A percentile compares a stretch with the other conserved stretches of the same genome.
Evolutionary conservation across 495 filamentous ascomycete species (phyloP).

Genomic region (Hypoxylon intermedium): DNA sequence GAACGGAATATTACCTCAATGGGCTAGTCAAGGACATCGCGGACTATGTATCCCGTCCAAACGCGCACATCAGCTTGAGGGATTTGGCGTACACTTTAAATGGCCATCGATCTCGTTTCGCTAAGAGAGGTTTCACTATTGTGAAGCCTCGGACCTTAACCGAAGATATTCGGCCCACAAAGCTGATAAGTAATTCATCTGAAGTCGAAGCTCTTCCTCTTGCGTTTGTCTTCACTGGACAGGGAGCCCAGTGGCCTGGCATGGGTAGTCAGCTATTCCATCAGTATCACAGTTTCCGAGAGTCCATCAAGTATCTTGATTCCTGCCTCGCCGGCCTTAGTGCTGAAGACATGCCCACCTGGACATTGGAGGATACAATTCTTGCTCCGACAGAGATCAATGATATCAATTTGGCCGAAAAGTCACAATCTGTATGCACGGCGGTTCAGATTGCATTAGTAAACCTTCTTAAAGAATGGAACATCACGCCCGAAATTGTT

Average conservation of each 20-base stretch:
- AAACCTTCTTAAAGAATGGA: constrained; percentile 51
- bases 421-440: constrained; percentile 50
- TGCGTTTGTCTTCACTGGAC: constrained; percentile 26
- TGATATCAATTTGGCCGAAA: constrained; percentile 6
- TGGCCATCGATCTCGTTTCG: constrained; percentile 26
- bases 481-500: constrained; percentile 47
- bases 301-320: constrained; percentile 11
- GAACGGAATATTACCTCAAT: not conserved
- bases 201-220: not conserved
- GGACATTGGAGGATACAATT: constrained; percentile 12
- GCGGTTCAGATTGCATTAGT: constrained; percentile 54
- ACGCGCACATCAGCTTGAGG: not conserved
- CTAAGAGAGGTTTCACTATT: constrained; percentile 33
- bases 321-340: constrained; percentile 10
- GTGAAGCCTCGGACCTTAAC: constrained; percentile 1
- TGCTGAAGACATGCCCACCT: not conserved
- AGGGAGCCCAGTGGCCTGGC: constrained; percentile 33
- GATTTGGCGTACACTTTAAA: constrained; percentile 46
- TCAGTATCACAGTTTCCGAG: not conserved
- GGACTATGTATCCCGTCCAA: not conserved
- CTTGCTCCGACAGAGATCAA: not conserved
- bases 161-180: not conserved
- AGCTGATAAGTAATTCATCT: not conserved
- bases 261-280: constrained; percentile 21
- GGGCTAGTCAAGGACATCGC: not conserved